phyloP scores from a whole-genome alignment of 2,329 filamentous ascomycete species.

The Cryphonectria radicalis region DNA sequence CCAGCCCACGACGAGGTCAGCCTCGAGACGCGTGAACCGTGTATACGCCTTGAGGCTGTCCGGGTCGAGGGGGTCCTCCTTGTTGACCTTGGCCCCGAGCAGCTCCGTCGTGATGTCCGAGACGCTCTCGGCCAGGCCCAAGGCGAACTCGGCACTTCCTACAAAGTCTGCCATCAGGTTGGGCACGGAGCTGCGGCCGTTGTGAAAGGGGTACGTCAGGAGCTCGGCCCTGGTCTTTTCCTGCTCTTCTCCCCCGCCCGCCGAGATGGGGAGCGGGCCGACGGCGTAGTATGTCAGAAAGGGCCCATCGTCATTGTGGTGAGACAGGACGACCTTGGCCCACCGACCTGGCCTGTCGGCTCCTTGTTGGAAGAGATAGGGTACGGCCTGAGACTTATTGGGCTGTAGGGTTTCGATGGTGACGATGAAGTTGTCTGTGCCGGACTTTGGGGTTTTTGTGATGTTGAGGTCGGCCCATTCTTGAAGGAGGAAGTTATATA shows the following conservation, averaged over 20 bases:
- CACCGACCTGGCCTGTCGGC: slow-evolving; percentile 43
- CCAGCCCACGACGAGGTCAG: slow-evolving; percentile 43
- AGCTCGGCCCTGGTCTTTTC: slow-evolving; percentile 42
- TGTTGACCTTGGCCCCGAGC: slow-evolving; percentile 41
- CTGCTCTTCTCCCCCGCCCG: slow-evolving; percentile 2
- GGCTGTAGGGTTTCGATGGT: slow-evolving; percentile 52
- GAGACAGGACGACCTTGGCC: slow-evolving; percentile 51
- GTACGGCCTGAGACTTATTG: slow-evolving; percentile 52
- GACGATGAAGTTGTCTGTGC: slow-evolving; percentile 52
- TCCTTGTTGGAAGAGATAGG: slow-evolving; percentile 47
- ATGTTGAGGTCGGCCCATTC: slow-evolving; percentile 49
- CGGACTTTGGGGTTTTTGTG: slow-evolving; percentile 42
- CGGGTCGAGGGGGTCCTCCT: slow-evolving; percentile 38
- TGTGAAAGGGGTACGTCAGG: slow-evolving; percentile 50
- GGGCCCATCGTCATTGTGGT: slow-evolving; percentile 47
- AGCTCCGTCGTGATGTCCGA: slow-evolving; percentile 49
- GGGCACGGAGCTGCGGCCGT: slow-evolving; percentile 44
- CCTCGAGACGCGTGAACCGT: slow-evolving; percentile 43
- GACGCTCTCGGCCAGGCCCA: slow-evolving; percentile 38
- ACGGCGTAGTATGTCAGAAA: slow-evolving; percentile 54
- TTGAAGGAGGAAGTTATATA: slow-evolving; percentile 48
- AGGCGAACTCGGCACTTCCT: slow-evolving; percentile 38
- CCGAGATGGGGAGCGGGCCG: slow-evolving; percentile 50
- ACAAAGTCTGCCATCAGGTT: slow-evolving; percentile 43
- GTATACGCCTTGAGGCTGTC: slow-evolving; percentile 42